Percentiles rank a stretch among this genome's conserved stretches.
Conservation (phyloP, 2,329 filamentous ascomycete genomes). For the Coleophoma crateriformis region DNA sequence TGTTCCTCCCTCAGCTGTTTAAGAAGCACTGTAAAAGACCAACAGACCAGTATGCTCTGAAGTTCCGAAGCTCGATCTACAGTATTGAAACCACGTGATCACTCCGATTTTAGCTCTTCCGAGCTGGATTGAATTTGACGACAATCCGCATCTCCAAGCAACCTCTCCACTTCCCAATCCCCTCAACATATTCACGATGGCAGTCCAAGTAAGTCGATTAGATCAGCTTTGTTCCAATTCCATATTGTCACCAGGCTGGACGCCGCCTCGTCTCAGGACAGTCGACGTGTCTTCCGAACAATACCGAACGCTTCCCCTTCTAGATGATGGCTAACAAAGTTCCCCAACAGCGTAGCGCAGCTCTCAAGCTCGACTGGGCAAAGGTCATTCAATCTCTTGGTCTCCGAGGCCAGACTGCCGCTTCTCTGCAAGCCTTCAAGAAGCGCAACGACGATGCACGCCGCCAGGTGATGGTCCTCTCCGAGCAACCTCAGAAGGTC, state of each 20-base stretch:
- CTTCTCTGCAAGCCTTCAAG: slow-evolving; percentile 94
- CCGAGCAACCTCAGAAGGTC: slow-evolving; percentile 77
- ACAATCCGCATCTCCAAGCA: slow-evolving; percentile 30
- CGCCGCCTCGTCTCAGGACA: not conserved
- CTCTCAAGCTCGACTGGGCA: slow-evolving; percentile 98
- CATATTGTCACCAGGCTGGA: not conserved
- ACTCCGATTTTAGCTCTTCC: slow-evolving; percentile 1
- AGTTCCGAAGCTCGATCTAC: too few species aligned
- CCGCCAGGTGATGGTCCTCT: slow-evolving; percentile 82
- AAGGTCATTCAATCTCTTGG: slow-evolving; percentile 92
- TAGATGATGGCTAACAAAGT: slow-evolving; percentile 17
- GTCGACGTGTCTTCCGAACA: slow-evolving; percentile 4
- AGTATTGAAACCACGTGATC: slow-evolving; percentile 14
- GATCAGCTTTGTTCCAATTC: slow-evolving; percentile 18
- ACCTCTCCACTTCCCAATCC: slow-evolving; percentile 45
- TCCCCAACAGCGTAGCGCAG: slow-evolving; percentile 78
- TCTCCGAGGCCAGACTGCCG: slow-evolving; percentile 89
- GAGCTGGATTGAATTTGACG: slow-evolving; percentile 10
- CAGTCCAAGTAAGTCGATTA: slow-evolving; percentile 53
- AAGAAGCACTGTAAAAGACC: not conserved
- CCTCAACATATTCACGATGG: slow-evolving; percentile 53
- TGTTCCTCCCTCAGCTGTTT: too few species aligned
- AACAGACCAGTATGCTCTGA: not conserved
- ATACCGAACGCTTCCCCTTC: slow-evolving; percentile 12
- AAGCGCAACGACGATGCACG: slow-evolving; percentile 99